Conservation (phyloP, 768 basidiomycete genomes). For the Russula virescens region DNA sequence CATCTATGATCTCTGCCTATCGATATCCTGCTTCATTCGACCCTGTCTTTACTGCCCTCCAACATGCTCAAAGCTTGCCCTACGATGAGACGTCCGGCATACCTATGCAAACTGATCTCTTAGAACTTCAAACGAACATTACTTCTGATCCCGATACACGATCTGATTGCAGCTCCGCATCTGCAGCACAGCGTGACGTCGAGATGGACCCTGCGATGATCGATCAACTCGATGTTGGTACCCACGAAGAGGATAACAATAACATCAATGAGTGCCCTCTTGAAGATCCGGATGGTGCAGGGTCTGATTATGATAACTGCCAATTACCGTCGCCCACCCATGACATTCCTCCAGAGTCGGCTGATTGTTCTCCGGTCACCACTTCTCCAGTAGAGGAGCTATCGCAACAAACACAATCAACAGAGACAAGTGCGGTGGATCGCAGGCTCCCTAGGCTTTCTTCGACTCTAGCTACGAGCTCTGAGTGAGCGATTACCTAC, state of each 20-base stretch:
- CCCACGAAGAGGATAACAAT: constrained; percentile 2
- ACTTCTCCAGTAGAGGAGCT: constrained; percentile 25
- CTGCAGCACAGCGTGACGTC: constrained; percentile 10
- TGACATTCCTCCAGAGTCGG: constrained; percentile 1
- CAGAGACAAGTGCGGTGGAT: constrained; percentile 17
- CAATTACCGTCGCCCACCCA: constrained; percentile 1
- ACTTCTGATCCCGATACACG: constrained; percentile 16
- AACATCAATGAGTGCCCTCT: constrained; percentile 1
- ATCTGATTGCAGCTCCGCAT: constrained; percentile 18
- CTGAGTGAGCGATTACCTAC: constrained; percentile 36
- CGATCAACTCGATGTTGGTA: constrained; percentile 1
- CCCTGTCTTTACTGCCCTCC: constrained; percentile 13
- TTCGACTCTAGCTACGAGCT: constrained; percentile 39
- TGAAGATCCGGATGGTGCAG: constrained; percentile 5
- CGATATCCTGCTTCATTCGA: constrained; percentile 20
- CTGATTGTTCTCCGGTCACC: constrained; percentile 1
- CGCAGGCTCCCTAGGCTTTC: constrained; percentile 38
- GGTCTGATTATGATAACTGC: constrained; percentile 9
- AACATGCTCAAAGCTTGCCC: constrained; percentile 11
- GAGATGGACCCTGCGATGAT: constrained; percentile 15
- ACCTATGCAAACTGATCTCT: constrained; percentile 16
- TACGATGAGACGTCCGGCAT: constrained; percentile 12
- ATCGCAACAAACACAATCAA: constrained; percentile 7
- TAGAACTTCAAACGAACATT: constrained; percentile 13
- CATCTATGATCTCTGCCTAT: constrained; percentile 16